Evolutionary conservation across 1,284 basidiomycete species (phyloP).

Genomic region (Marasmius tenuissimus): DNA sequence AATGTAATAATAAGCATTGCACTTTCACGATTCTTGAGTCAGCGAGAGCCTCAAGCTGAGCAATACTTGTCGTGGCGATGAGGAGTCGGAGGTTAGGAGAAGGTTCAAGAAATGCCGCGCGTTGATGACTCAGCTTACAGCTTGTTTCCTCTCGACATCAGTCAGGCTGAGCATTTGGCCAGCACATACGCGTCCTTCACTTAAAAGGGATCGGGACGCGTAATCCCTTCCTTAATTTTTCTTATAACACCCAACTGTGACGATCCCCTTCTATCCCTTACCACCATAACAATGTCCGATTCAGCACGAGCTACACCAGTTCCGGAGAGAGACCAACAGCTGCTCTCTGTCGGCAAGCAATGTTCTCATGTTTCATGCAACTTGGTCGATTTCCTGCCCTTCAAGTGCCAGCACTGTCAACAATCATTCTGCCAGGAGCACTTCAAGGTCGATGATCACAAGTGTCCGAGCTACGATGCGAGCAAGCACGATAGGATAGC

Average conservation of each 20-base stretch:
- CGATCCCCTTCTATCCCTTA: background rate
- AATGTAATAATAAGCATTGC: constrained; percentile 1
- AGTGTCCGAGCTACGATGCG: constrained; percentile 69
- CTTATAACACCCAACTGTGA: background rate
- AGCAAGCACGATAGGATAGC: constrained; percentile 68
- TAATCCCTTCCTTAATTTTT: constrained; percentile 3
- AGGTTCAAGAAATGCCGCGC: background rate
- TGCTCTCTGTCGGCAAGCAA: constrained; percentile 69
- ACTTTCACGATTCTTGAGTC: background rate
- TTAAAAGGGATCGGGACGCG: constrained; percentile 1
- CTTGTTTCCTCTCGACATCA: background rate
- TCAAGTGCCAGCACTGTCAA: constrained; percentile 75
- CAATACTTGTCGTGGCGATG: background rate
- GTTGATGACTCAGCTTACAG: background rate
- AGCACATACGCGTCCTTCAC: constrained; percentile 1
- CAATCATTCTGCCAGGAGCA: constrained; percentile 73
- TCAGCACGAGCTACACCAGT: constrained; percentile 27
- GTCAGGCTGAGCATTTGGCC: background rate
- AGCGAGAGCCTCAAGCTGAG: background rate
- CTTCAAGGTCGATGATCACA: constrained; percentile 64
- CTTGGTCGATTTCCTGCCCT: constrained; percentile 79
- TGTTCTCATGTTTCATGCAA: constrained; percentile 64
- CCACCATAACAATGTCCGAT: constrained; percentile 10
- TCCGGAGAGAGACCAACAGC: constrained; percentile 46
- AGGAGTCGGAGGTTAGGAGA: background rate